Conservation (phyloP, 768 basidiomycete genomes). For the Serendipita sp. region DNA sequence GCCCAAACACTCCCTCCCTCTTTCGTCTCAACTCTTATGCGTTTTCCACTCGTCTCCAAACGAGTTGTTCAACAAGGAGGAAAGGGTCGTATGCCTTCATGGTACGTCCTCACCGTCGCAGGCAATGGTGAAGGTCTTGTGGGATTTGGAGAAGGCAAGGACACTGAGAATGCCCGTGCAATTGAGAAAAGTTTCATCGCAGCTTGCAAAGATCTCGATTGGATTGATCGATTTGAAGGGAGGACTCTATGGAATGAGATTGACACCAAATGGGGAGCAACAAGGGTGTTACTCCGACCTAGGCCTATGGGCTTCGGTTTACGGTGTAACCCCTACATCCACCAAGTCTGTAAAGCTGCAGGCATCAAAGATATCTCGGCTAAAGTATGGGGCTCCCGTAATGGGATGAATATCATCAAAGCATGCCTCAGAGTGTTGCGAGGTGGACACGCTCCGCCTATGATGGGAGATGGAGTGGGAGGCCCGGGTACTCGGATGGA, state of each 20-base stretch:
- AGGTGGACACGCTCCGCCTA: constrained; percentile 61
- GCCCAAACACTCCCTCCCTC: background rate
- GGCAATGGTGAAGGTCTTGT: constrained; percentile 76
- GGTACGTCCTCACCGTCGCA: constrained; percentile 49
- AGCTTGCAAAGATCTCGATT: constrained; percentile 82
- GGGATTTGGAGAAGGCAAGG: constrained; percentile 70
- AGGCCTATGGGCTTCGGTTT: constrained; percentile 85
- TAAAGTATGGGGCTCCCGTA: constrained; percentile 88
- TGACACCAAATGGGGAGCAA: constrained; percentile 69
- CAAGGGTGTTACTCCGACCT: constrained; percentile 63
- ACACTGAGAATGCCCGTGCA: constrained; percentile 38
- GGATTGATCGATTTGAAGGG: constrained; percentile 82
- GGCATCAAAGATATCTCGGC: constrained; percentile 92
- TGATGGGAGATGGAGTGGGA: constrained; percentile 67
- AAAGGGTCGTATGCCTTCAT: constrained; percentile 71
- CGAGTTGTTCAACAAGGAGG: constrained; percentile 78
- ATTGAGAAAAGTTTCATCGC: constrained; percentile 39
- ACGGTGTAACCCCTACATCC: constrained; percentile 73
- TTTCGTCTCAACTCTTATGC: constrained; percentile 2
- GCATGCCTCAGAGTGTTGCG: constrained; percentile 69
- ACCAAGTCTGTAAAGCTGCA: constrained; percentile 72
- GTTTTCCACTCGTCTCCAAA: constrained; percentile 29
- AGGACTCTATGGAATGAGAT: constrained; percentile 93
- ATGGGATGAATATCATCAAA: constrained; percentile 76
- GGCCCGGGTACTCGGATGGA: constrained; percentile 52